Conservation (phyloP, 2,329 filamentous ascomycete genomes). For the Neonectria hederae region DNA sequence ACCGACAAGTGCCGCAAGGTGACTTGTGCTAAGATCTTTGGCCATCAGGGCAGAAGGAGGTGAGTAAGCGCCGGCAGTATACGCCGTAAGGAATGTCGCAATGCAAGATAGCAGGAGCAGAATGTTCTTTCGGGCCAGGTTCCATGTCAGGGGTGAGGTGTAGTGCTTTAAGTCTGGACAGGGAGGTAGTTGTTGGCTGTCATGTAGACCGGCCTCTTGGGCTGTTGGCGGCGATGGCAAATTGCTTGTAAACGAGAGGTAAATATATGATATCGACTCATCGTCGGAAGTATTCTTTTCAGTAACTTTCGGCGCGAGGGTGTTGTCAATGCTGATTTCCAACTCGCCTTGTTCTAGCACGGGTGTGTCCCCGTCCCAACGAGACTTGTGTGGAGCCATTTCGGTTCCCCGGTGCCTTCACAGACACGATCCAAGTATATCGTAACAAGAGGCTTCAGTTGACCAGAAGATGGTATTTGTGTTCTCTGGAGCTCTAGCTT, state of each 20-base stretch:
- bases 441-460: neutral
- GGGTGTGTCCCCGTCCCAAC: slow-evolving; percentile 15
- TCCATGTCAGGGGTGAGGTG: slow-evolving; percentile 78
- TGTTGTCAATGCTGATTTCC: slow-evolving; percentile 31
- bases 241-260: slow-evolving; percentile 53
- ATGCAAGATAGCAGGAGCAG: slow-evolving; percentile 79
- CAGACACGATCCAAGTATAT: neutral
- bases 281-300: slow-evolving; percentile 20
- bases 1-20: slow-evolving; percentile 74
- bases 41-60: slow-evolving; percentile 74
- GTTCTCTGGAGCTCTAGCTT: neutral
- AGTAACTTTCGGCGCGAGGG: slow-evolving; percentile 14
- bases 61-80: slow-evolving; percentile 82
- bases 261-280: slow-evolving; percentile 50
- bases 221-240: slow-evolving; percentile 46
- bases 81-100: slow-evolving; percentile 81
- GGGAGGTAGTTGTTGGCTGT: slow-evolving; percentile 56
- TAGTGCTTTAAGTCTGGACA: slow-evolving; percentile 74
- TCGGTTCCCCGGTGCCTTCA: neutral
- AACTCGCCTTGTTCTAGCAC: slow-evolving; percentile 25
- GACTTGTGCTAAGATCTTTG: slow-evolving; percentile 70
- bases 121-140: slow-evolving; percentile 71
- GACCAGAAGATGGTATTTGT: neutral
- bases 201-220: slow-evolving; percentile 19
- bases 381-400: slow-evolving; percentile 28